Evolutionary conservation across 2,329 filamentous ascomycete species (phyloP).

Genomic region (Penicillium sp.): DNA sequence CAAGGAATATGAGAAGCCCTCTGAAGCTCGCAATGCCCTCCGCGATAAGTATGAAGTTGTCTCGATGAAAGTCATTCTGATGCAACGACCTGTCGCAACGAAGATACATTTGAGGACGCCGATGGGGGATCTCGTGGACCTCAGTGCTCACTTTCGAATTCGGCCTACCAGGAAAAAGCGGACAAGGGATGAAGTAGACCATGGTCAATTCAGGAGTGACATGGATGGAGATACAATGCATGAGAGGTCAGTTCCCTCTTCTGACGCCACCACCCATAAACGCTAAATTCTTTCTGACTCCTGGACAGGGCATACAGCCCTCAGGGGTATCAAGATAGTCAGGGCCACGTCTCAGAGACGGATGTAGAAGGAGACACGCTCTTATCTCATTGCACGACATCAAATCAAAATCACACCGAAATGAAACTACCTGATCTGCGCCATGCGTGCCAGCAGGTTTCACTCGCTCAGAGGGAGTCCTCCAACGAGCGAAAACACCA

Average conservation of each 20-base stretch:
- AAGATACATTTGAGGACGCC: conserved; percentile 14
- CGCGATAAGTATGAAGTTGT: conserved; percentile 31
- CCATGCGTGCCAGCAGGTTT: neutral
- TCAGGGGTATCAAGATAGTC: neutral
- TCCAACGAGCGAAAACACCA: too few relatives aligned
- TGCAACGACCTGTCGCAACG: conserved; percentile 28
- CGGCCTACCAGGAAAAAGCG: conserved; percentile 1
- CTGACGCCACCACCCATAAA: neutral
- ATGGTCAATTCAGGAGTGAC: neutral
- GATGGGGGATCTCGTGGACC: conserved; percentile 17
- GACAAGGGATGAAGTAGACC: neutral
- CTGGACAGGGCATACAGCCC: neutral
- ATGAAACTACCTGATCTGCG: neutral
- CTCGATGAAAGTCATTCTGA: conserved; percentile 37
- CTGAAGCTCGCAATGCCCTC: conserved; percentile 28
- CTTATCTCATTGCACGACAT: neutral
- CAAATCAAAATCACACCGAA: neutral
- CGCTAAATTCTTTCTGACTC: neutral
- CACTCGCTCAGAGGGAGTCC: too few relatives aligned
- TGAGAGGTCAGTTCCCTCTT: neutral
- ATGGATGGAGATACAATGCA: neutral
- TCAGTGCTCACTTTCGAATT: conserved; percentile 9
- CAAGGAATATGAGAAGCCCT: conserved; percentile 29
- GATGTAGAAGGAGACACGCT: neutral
- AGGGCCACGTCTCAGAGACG: neutral